phyloP scores from a whole-genome alignment of 1,139 yeast genomes.

The Geotrichum aggregatum region DNA sequence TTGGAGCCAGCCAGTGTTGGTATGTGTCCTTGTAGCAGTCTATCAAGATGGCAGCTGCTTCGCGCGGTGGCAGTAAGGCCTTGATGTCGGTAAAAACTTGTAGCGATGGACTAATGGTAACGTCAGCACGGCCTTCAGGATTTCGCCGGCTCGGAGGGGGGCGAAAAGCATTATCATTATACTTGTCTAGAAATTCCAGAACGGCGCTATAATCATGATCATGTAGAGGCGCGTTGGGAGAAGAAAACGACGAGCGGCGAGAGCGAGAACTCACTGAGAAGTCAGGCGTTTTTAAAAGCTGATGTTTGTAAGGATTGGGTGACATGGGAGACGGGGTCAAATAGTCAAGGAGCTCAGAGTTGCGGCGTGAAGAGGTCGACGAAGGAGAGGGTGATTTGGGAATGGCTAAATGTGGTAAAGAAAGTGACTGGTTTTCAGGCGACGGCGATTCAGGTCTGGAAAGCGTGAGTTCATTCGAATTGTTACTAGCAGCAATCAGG shows the following conservation, averaged over 20 bases:
- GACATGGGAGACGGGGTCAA: slow-evolving; percentile 13
- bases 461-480: not conserved
- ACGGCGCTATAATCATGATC: slow-evolving; percentile 10
- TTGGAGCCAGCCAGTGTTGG: slow-evolving; percentile 31
- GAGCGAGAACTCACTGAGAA: slow-evolving; percentile 11
- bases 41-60: slow-evolving; percentile 20
- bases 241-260: slow-evolving; percentile 5
- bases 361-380: slow-evolving; percentile 7
- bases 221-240: not conserved
- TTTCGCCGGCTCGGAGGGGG: slow-evolving; percentile 15
- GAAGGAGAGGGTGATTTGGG: slow-evolving; percentile 14
- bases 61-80: slow-evolving; percentile 10
- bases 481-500: slow-evolving; percentile 23
- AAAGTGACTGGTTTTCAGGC: not conserved
- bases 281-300: slow-evolving; percentile 16
- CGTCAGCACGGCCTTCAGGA: not conserved
- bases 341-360: slow-evolving; percentile 6
- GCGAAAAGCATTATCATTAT: slow-evolving; percentile 7
- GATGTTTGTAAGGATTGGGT: slow-evolving; percentile 3
- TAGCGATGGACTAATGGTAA: not conserved
- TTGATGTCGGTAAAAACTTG: not conserved
- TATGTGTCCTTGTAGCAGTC: slow-evolving; percentile 23
- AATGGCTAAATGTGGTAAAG: slow-evolving; percentile 1
- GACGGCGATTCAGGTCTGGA: not conserved
- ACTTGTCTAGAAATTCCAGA: slow-evolving; percentile 3